Conservation (phyloP, 305 asterid genomes). For the Fraxinus greggii region DNA sequence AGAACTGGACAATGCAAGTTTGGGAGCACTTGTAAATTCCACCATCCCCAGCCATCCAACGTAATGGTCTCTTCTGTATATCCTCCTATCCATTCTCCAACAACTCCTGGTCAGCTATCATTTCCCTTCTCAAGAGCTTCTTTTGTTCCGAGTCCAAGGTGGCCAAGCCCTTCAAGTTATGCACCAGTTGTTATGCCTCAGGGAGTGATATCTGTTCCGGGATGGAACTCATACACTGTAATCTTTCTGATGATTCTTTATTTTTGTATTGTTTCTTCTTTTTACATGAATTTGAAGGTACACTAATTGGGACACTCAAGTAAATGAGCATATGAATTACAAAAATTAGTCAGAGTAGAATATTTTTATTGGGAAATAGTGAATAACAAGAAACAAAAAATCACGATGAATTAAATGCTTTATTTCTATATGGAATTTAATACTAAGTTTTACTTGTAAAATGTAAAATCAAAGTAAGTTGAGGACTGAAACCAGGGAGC, state of each 20-base stretch:
- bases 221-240: conserved; percentile 88
- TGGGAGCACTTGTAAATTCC: conserved; percentile 91
- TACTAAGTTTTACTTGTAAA: not conserved
- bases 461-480: not conserved
- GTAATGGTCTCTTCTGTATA: conserved; percentile 92
- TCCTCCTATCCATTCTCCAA: conserved; percentile 81
- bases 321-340: not conserved
- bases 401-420: not conserved
- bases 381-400: not conserved
- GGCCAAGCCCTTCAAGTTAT: conserved; percentile 92
- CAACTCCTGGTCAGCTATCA: conserved; percentile 71
- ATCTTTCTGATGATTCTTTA: conserved; percentile 34
- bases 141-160: conserved; percentile 78
- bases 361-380: not conserved
- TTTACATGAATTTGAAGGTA: conserved; percentile 5
- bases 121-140: conserved; percentile 76
- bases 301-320: not conserved
- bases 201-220: conserved; percentile 81
- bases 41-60: conserved; percentile 94
- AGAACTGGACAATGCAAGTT: conserved; percentile 94
- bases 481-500: conserved; percentile 1
- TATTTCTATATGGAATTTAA: not conserved
- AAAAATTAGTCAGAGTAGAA: conserved; percentile 10
- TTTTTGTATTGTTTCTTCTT: conserved; percentile 12
- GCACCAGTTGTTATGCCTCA: conserved; percentile 85